Evolutionary conservation across 176 grass and related monocot genomes (phyloP).

Genomic region (Chrysopogon serrulatus): DNA sequence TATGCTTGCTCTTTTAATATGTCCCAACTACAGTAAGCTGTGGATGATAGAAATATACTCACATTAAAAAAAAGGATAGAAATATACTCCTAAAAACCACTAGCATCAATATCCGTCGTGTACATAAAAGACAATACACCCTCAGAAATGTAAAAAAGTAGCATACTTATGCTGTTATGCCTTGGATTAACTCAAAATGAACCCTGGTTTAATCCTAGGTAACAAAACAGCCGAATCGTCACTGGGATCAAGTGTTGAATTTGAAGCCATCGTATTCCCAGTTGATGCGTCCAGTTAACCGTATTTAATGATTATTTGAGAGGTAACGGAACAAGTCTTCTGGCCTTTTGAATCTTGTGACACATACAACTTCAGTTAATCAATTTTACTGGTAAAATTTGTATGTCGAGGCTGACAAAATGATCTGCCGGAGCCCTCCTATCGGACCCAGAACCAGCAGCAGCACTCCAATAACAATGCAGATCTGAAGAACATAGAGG

Average conservation of each 20-base stretch:
- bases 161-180: no score
- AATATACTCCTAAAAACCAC: not conserved
- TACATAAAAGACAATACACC: no score
- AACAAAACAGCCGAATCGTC: not conserved
- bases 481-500: conserved; percentile 45
- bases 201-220: not conserved
- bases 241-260: not conserved
- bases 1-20: not conserved
- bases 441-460: conserved; percentile 71
- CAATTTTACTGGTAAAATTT: conserved; percentile 56
- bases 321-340: not conserved
- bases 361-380: no score
- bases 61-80: no score
- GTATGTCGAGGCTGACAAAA: conserved; percentile 49
- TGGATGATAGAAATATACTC: not conserved
- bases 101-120: no score
- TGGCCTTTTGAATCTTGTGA: not conserved
- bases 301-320: not conserved
- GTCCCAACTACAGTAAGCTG: not conserved
- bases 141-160: no score
- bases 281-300: not conserved
- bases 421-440: conserved; percentile 75
- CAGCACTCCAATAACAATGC: conserved; percentile 76
- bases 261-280: not conserved
- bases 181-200: not conserved